Base-by-base conservation (phyloP, 164 flowering plant species). In the Echeveria elegans region DNA sequence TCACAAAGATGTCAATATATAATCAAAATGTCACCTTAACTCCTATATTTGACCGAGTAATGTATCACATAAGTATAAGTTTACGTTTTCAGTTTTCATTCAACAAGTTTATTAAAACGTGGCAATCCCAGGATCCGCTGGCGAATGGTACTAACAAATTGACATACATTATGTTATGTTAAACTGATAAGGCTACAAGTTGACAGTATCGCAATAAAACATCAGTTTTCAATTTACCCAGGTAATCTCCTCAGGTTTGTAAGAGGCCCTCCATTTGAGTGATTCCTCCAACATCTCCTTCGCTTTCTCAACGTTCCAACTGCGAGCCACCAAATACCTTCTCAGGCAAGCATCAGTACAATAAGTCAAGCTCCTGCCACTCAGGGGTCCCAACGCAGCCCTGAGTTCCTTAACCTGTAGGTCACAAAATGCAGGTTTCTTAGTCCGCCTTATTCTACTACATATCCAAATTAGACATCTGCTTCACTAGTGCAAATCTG, bases 201-300 rank as follows among this genome's bases (percentile, higher is more conserved):
- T 0, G 6, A 23, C 59, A 26, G 30, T 23, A 53, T 12, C 2
- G 30, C 59, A 53, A 53, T 14, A 53, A 53, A 53, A n/a, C 59
- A 56, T 56, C 61, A 19, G n/a, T 24, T 32, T 11, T 15, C 19
- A 8, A 2, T 14, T 63, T 63, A 63, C 66, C 66, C 66, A 63
- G 29, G 45, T 34, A 36, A 36, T 63, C 29, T 63, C 66, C 45
- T 63, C 66, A n/a, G 66, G 66, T 40, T 63, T 63, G 45, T 63
- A 63, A 63, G 66, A 34, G 23, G 41, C 26, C 45, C 66, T 63
- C 66, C 66, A 63, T 63, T 63, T 26, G 29, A 63, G 66, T 6
- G 66, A 29, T 48, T 38, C 58, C 63, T 59, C 67, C 65, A 45
- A 43, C 48, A 31, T 71, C 38, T 71, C 66, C 63, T 71, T 58